Base-by-base conservation (phyloP, 352 stramenopile species). In the Pythium sukuiense region DNA sequence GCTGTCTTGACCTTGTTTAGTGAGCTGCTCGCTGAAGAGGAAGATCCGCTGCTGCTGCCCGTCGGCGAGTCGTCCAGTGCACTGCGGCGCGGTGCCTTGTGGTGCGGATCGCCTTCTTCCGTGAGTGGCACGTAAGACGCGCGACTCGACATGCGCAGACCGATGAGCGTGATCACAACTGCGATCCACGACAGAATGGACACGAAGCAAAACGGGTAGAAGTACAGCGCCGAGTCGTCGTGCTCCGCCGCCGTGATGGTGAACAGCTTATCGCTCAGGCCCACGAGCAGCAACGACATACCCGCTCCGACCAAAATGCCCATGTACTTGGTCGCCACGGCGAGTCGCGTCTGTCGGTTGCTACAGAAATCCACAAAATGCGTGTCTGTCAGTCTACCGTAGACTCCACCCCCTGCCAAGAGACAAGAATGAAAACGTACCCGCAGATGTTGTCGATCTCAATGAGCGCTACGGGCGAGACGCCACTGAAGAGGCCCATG, bases 401-500 rank as follows among this genome's bases (percentile, higher is more conserved):
- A 24, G 20, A 24, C 20, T 24, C 20, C 20, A 24, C 20, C 20
- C 20, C 20, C 35, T 24, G 35, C 27, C n/a, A 60, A 13, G 20
- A n/a, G 18, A 27, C 37, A 48, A 6, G 0, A 48, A 14, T 16
- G 26, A 41, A 11, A 30, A 65, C 70, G 41, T 68, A 82, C 74
- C 84, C 85, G 64, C 85, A 93, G 45, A 93, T 92, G 35, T 88
- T 90, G 67, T 93, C 85, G 26, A 92, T 91, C 64, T 93, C 83
- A 48, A 92, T 91, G 18, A 90, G 70, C 33, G 85, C 83, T 41
- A 92, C 82, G 4, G 85, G 83, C 16, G 87, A 65, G 18, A 92
- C 85, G 26, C 85, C 85, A 45, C 83, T 93, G 55, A 88, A 88
- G 6, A 93, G 69, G 1, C 85, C 85, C 3, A 81, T 93, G 8